A percentile compares a stretch with the other conserved stretches of the same genome.
Conservation (phyloP, 305 asterid species). For the Fraxinus angustifolia region DNA sequence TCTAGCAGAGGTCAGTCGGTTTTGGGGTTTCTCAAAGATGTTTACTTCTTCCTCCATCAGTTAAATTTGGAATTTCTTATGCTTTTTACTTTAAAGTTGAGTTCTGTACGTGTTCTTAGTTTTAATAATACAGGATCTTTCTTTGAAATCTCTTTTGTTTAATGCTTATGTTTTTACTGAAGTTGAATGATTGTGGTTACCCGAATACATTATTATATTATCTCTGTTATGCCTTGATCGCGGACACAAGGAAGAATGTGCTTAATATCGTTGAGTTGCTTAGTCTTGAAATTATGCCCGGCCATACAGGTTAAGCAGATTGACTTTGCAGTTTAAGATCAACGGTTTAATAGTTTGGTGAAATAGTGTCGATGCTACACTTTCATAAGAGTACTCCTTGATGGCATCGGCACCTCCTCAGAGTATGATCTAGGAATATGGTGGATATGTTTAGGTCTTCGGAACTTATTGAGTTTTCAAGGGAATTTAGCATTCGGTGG, state of each 20-base stretch:
- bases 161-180: background rate
- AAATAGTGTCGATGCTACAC: background rate
- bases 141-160: background rate
- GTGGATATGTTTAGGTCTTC: background rate
- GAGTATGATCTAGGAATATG: background rate
- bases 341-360: background rate
- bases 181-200: background rate
- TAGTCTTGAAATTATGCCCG: background rate
- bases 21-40: background rate
- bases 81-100: background rate
- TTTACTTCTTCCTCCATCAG: background rate
- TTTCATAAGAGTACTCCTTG: background rate
- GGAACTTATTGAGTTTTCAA: background rate
- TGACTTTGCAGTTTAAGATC: background rate
- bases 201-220: background rate
- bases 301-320: background rate
- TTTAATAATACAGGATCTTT: background rate
- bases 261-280: background rate
- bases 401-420: background rate
- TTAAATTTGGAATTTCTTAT: background rate
- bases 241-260: background rate
- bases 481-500: background rate
- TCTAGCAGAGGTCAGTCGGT: conserved; percentile 21
- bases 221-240: background rate
- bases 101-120: background rate